Percentiles rank a stretch among this genome's conserved stretches.
phyloP scores from a whole-genome alignment of 2,329 filamentous ascomycete species.

The Nannizzia gypsea region DNA sequence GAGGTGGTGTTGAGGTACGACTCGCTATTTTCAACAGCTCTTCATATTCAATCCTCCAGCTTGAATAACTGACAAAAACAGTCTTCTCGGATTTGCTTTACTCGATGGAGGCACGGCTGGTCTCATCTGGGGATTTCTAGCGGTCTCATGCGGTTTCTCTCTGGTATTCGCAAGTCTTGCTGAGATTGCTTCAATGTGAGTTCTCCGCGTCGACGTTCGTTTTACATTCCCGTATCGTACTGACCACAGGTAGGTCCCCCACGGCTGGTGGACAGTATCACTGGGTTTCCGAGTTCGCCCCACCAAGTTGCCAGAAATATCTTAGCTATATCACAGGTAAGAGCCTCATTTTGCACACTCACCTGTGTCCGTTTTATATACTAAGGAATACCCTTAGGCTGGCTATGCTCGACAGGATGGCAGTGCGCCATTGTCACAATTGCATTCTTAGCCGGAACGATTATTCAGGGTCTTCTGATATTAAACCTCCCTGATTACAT shows the following conservation, averaged over 20 bases:
- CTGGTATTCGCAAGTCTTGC: slow-evolving; percentile 31
- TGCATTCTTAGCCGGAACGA: slow-evolving; percentile 34
- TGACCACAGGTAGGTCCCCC: slow-evolving; percentile 24
- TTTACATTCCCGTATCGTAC: not conserved
- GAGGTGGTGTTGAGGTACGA: slow-evolving; percentile 31
- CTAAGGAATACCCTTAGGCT: slow-evolving; percentile 19
- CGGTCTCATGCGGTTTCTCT: slow-evolving; percentile 22
- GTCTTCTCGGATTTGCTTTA: slow-evolving; percentile 22
- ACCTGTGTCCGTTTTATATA: not conserved
- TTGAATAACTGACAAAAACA: slow-evolving; percentile 11
- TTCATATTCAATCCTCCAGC: too few species aligned
- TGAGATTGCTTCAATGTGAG: slow-evolving; percentile 36
- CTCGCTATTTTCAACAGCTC: not conserved
- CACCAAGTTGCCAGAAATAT: slow-evolving; percentile 30
- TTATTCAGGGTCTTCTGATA: slow-evolving; percentile 36
- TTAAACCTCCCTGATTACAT: slow-evolving; percentile 33
- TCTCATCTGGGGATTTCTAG: slow-evolving; percentile 28
- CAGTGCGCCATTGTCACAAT: slow-evolving; percentile 35
- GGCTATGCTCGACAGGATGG: slow-evolving; percentile 36
- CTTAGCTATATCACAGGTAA: slow-evolving; percentile 36
- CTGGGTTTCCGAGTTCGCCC: slow-evolving; percentile 37
- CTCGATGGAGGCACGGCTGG: slow-evolving; percentile 29
- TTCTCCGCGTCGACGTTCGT: not conserved
- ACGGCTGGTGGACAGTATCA: slow-evolving; percentile 32
- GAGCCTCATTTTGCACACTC: not conserved